Conservation (phyloP, 2,329 filamentous ascomycete genomes). For the Emmonsiellopsis sp. region DNA sequence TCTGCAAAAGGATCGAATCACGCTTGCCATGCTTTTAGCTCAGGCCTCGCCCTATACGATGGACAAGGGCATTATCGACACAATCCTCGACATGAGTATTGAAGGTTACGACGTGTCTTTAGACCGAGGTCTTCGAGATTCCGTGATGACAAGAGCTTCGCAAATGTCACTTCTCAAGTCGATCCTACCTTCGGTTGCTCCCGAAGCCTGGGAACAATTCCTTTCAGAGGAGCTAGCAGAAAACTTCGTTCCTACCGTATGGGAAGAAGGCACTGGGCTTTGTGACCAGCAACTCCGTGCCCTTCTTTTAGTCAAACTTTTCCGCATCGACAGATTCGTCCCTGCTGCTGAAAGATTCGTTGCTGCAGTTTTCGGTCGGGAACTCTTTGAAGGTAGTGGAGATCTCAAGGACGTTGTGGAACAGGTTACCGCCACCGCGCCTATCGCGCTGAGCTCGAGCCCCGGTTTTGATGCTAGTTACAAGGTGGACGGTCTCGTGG, state of each 20-base stretch:
- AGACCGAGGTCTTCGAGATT: slow-evolving; percentile 52
- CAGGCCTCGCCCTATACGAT: slow-evolving; percentile 95
- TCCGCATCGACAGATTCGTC: slow-evolving; percentile 90
- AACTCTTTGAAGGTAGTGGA: slow-evolving; percentile 72
- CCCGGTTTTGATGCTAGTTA: slow-evolving; percentile 97
- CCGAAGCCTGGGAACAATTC: slow-evolving; percentile 69
- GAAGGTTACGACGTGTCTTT: slow-evolving; percentile 72
- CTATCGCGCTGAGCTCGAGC: slow-evolving; percentile 85
- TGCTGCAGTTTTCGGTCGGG: slow-evolving; percentile 69
- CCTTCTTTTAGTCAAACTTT: slow-evolving; percentile 86
- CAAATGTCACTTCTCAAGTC: slow-evolving; percentile 66
- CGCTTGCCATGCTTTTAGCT: slow-evolving; percentile 85
- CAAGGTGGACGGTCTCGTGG: slow-evolving; percentile 93
- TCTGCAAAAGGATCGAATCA: slow-evolving; percentile 88
- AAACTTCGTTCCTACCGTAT: slow-evolving; percentile 66
- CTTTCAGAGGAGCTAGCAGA: slow-evolving; percentile 79
- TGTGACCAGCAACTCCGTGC: slow-evolving; percentile 71
- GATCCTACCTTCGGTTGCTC: slow-evolving; percentile 52
- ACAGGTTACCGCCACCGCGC: slow-evolving; percentile 73
- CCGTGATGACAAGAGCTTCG: slow-evolving; percentile 58
- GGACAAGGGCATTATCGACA: slow-evolving; percentile 81
- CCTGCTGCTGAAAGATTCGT: slow-evolving; percentile 90
- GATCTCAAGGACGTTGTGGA: slow-evolving; percentile 78
- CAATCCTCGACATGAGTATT: slow-evolving; percentile 68
- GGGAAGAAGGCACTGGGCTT: slow-evolving; percentile 54